phyloP scores from a whole-genome alignment of 352 stramenopile species.

The Thalassiosira livingstoniorum region DNA sequence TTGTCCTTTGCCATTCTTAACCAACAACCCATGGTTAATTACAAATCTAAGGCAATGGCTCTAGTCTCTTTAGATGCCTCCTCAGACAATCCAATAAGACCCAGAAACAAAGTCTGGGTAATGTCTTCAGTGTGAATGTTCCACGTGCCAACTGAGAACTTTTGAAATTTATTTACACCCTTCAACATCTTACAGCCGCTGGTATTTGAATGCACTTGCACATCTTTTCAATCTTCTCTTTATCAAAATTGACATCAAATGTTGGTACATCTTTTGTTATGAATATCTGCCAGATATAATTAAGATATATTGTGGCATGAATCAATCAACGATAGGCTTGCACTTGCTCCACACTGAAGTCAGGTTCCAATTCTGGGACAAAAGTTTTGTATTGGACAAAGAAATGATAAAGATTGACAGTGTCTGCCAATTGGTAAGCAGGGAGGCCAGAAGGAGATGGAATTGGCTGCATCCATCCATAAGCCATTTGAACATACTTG shows the following conservation, averaged over 20 bases:
- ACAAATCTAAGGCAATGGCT: conserved; percentile 14
- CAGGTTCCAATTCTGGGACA: not conserved
- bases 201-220: not conserved
- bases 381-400: not conserved
- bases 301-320: too few relatives aligned
- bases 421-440: not conserved
- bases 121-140: not conserved
- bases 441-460: not conserved
- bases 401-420: not conserved
- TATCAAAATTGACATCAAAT: not conserved
- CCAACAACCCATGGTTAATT: conserved; percentile 6
- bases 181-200: too few relatives aligned
- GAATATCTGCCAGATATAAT: not conserved
- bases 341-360: too few relatives aligned
- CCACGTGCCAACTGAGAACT: too few relatives aligned
- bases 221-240: not conserved
- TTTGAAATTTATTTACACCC: too few relatives aligned
- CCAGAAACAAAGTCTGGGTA: not conserved
- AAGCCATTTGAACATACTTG: not conserved
- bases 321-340: too few relatives aligned
- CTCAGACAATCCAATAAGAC: conserved; percentile 17
- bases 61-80: not conserved
- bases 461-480: not conserved
- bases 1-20: not conserved
- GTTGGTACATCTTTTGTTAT: not conserved